A percentile compares a stretch with the other conserved stretches of the same genome.
phyloP scores from a whole-genome alignment of 495 filamentous ascomycete genomes.

The Penicillium riverlandense region DNA sequence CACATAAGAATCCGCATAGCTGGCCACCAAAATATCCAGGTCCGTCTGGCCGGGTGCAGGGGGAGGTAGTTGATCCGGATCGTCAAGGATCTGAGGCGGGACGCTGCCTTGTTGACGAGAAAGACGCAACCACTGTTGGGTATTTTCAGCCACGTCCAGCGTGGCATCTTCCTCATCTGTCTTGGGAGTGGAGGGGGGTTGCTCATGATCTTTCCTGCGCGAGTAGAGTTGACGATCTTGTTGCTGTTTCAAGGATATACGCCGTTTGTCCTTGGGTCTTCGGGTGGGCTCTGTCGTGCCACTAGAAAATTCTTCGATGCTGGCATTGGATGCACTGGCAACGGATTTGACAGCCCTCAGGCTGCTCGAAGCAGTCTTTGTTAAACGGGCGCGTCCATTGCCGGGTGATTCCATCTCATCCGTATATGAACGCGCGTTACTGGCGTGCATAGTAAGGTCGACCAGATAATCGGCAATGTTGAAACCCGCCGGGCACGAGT shows the following conservation, averaged over 20 bases:
- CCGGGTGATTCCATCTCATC: conserved; percentile 48
- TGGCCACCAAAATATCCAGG: conserved; percentile 71
- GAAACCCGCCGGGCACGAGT: conserved; percentile 89
- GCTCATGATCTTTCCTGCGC: conserved; percentile 59
- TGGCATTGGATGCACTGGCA: conserved; percentile 67
- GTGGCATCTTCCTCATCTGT: conserved; percentile 63
- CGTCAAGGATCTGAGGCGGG: conserved; percentile 58
- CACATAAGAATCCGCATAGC: conserved; percentile 73
- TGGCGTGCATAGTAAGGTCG: conserved; percentile 94
- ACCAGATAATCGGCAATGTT: conserved; percentile 98
- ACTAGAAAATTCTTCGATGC: conserved; percentile 48
- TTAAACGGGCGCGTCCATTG: conserved; percentile 32
- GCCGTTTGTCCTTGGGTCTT: conserved; percentile 59
- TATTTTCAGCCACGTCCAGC: conserved; percentile 54
- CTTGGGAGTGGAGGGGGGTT: conserved; percentile 46
- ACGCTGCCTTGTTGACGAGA: conserved; percentile 56
- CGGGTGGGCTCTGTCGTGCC: conserved; percentile 51
- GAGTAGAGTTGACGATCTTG: conserved; percentile 91
- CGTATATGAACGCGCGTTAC: conserved; percentile 44
- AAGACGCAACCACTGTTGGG: conserved; percentile 61
- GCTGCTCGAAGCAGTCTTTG: conserved; percentile 77
- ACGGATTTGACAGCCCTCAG: conserved; percentile 86
- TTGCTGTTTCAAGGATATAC: conserved; percentile 67
- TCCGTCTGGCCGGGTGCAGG: conserved; percentile 61
- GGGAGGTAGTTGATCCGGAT: conserved; percentile 70